Evolutionary conservation across 2,329 filamentous ascomycete genomes (phyloP).

Genomic region (Trichoderma arundinaceum): DNA sequence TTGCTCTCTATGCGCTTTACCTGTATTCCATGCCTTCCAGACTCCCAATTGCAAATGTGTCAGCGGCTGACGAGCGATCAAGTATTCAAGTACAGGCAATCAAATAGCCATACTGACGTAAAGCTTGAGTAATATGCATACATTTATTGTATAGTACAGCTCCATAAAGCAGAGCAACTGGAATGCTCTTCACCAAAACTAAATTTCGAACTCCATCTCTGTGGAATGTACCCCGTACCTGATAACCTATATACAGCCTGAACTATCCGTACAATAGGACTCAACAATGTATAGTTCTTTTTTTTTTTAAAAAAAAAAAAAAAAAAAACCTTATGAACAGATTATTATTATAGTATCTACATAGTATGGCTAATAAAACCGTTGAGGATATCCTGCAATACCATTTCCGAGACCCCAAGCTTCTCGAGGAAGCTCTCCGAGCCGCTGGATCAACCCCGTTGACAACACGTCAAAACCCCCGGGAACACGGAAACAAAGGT

Average conservation of each 20-base stretch:
- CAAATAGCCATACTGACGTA: neutral
- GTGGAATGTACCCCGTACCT: neutral
- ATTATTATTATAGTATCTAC: neutral
- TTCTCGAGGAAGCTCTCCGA: neutral
- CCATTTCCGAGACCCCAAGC: neutral
- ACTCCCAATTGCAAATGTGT: neutral
- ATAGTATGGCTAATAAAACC: neutral
- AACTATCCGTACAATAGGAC: neutral
- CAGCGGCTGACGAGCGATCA: neutral
- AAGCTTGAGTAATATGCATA: neutral
- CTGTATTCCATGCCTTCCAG: neutral
- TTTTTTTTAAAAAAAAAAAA: neutral
- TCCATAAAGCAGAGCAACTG: neutral
- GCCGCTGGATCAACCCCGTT: neutral
- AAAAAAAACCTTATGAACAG: neutral
- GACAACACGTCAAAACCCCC: neutral
- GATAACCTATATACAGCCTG: neutral
- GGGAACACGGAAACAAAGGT: constrained; percentile 2
- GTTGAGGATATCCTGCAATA: neutral
- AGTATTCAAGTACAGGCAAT: neutral
- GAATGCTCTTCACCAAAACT: neutral
- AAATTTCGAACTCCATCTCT: neutral
- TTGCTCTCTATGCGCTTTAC: too few species aligned
- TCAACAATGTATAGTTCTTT: neutral
- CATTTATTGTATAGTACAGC: neutral